phyloP scores from a whole-genome alignment of 83 land plant genomes.

The Larix sibirica region DNA sequence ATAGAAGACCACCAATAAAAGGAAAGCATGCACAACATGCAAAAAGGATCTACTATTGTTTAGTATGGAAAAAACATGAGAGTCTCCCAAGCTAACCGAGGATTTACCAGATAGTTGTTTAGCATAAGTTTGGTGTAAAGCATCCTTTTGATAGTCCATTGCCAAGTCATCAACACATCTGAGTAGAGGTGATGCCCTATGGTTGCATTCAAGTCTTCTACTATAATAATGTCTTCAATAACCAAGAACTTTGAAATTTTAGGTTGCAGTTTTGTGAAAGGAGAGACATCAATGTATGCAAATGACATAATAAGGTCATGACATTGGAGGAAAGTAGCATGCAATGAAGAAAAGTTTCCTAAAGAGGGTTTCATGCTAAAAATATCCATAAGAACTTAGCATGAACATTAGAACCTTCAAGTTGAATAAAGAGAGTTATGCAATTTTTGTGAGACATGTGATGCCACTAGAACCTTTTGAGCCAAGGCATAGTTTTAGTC shows the following conservation, averaged over 20 bases:
- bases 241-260: background rate
- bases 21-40: too few species aligned
- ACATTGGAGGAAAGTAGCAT: background rate
- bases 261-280: background rate
- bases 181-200: background rate
- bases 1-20: too few species aligned
- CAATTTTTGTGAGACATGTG: too few species aligned
- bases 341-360: background rate
- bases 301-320: background rate
- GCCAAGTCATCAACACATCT: background rate
- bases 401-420: too few species aligned
- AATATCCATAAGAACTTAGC: too few species aligned
- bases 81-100: background rate
- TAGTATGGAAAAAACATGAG: background rate
- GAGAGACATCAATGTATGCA: background rate
- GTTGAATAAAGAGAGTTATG: too few species aligned
- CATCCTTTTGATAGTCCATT: too few species aligned
- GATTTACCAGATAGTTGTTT: background rate
- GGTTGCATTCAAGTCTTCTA: background rate
- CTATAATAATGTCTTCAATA: background rate
- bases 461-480: too few species aligned
- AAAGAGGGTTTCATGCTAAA: too few species aligned
- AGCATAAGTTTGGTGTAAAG: too few species aligned
- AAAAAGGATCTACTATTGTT: background rate
- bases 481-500: too few species aligned